Base-by-base conservation (phyloP, 2,329 filamentous ascomycete genomes). In the Tolypocladium amazonense region DNA sequence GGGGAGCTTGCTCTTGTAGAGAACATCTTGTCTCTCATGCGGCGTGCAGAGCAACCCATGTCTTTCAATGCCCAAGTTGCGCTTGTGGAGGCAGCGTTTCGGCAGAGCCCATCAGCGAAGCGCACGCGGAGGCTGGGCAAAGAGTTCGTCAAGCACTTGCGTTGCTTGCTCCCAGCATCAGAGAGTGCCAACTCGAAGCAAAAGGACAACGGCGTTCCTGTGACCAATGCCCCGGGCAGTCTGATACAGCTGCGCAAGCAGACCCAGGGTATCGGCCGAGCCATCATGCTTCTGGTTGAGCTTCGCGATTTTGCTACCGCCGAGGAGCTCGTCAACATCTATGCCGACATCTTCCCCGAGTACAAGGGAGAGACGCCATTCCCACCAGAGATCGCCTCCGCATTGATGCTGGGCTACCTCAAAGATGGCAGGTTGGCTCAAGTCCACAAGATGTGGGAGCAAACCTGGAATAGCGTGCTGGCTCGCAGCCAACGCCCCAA, bases 391-490 rank as follows among this genome's bases (percentile, higher is more conserved):
- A 73, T 92, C 59, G 73, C 89, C 27, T 78, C 79, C 56, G 80
- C 86, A 11, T 72, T 93, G 60, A 92, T 96, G 88, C 75, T 80
- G 27, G 79, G 84, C 0, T 81, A 89, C 67, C 75, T 84, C 52
- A 75, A 79, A 57, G 81, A 86, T 23, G 73, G 77, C 45, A 78
- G 86, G 27, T 81, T 84, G 64, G 75, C 81, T 6, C 79, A 83
- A 57, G 85, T 93, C 25, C 80, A 84, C 62, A 72, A 80, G 54
- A 85, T 83, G 57, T 96, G 91, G 90, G 65, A 81, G 1, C 71
- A 86, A 33, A 80, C 85, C 2, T 79, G 88, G 59, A 66, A 76
- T 6, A 79, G 80, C 62, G 82, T 81, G 1, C 73, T 79, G 58
- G 72, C 76, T 43, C 72, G 55, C 38, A 66, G 65, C 58, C 63